Base-by-base conservation (phyloP, 208 protist species). In the Acanthamoeba culbertsoni region DNA sequence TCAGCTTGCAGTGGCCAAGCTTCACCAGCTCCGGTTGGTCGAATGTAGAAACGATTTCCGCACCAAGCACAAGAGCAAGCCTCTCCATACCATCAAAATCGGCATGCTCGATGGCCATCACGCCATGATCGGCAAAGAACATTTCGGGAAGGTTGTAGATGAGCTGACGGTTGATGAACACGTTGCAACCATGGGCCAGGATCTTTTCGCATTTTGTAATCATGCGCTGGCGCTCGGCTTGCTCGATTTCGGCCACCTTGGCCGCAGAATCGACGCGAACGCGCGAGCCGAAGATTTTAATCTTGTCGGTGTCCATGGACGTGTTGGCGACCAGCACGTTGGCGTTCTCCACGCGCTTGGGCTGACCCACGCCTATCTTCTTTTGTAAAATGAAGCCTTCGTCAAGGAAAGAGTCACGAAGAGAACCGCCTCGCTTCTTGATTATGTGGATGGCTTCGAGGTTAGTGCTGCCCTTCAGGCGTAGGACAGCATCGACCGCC, bases 91-190 rank as follows among this genome's bases (percentile, higher is more conserved):
- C 99, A 28, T 99, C 99, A 96, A 99, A 99, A 94, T 99, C 99
- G 20, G 99, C 99, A 95, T 99, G 99, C 94, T 99, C 99, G 94
- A 99, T 99, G 3, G 98, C 97, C 97, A 99, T 99, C 88, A 99
- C 97, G 48, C 95, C 95, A 23, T 94, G 43, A 68, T 99, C 98
- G 16, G 98, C 98, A 95, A 99, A 99, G 59, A 99, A 98, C 95
- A 99, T 98, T 96, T 99, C 99, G 28, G 99, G 99, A 93, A 99
- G 98, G 96, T 99, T 99, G 97, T 99, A 99, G 93, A 99, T 99
- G 16, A 99, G 97, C 96, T 99, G 99, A 57, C 99, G 97, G 96
- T 99, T 99, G 95, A 99, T 99, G 95, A 99, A 99, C 93, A 98
- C 98, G 95, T 99, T 99, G 95, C 99, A 98, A 71, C 98, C 97